Evolutionary conservation across 148 eudicot genomes (phyloP).

Genomic region (Chenopodium quinoa): DNA sequence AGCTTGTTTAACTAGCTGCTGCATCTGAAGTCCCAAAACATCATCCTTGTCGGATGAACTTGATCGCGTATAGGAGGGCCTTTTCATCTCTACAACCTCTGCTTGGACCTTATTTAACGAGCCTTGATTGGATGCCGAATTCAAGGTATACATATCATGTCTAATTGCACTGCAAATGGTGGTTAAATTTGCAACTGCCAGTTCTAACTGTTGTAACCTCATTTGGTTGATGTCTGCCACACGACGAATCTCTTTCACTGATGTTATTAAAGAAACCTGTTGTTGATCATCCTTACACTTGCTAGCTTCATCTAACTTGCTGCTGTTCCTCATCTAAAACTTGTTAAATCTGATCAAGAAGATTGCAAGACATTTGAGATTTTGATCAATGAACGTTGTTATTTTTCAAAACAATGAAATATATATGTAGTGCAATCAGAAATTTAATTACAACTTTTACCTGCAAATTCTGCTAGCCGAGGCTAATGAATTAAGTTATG

Average conservation of each 20-base stretch:
- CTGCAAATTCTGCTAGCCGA: neutral
- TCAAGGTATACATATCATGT: conserved; percentile 16
- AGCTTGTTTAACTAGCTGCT: conserved; percentile 29
- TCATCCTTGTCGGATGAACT: conserved; percentile 23
- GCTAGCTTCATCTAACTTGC: conserved; percentile 14
- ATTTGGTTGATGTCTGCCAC: conserved; percentile 32
- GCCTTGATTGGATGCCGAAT: conserved; percentile 1
- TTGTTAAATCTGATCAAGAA: neutral
- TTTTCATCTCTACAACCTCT: conserved; percentile 13
- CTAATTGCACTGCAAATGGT: conserved; percentile 29
- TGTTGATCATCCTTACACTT: conserved; percentile 18
- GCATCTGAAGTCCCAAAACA: conserved; percentile 29
- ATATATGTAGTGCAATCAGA: neutral
- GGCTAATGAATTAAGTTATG: neutral
- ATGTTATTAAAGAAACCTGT: conserved; percentile 1
- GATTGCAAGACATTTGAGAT: too few relatives aligned
- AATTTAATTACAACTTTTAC: neutral
- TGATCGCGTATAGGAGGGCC: conserved; percentile 5
- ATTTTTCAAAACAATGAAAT: neutral
- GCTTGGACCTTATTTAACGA: conserved; percentile 10
- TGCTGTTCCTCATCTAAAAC: conserved; percentile 18
- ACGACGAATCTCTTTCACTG: conserved; percentile 21
- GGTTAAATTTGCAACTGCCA: conserved; percentile 36
- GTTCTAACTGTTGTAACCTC: conserved; percentile 31
- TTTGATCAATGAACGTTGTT: neutral